Conservation (phyloP, 1,284 basidiomycete species). For the Ganoderma sp. region DNA sequence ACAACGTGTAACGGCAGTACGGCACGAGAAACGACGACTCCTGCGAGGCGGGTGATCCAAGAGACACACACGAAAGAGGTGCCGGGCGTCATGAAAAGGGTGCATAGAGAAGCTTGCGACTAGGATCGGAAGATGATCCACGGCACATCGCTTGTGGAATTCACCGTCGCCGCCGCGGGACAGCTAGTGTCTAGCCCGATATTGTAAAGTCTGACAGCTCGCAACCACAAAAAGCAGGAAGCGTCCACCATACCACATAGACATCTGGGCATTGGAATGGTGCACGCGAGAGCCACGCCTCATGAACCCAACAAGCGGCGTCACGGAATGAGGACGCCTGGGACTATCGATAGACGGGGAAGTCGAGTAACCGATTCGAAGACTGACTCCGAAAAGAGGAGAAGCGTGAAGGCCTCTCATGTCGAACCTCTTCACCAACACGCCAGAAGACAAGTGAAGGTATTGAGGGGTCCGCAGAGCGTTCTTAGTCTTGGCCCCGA, state of each 20-base stretch:
- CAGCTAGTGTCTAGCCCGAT: neutral
- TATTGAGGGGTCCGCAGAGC: neutral
- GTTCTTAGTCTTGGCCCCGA: neutral
- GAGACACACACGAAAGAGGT: constrained; percentile 3
- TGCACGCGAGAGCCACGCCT: constrained; percentile 1
- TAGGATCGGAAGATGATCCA: neutral
- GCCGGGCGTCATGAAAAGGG: constrained; percentile 9
- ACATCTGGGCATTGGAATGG: neutral
- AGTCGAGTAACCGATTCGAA: neutral
- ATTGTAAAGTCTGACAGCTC: neutral
- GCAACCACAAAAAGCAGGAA: neutral
- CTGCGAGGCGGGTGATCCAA: constrained; percentile 8
- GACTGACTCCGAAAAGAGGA: constrained; percentile 2
- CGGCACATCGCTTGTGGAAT: neutral
- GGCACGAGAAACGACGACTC: constrained; percentile 16
- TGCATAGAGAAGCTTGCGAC: constrained; percentile 4
- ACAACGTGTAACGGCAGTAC: constrained; percentile 19
- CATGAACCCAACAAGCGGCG: neutral
- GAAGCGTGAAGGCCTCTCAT: constrained; percentile 4
- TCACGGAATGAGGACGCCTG: constrained; percentile 8
- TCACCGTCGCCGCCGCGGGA: neutral
- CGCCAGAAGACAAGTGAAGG: constrained; percentile 6
- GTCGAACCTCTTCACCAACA: neutral
- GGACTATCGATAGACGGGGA: constrained; percentile 3
- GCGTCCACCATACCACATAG: neutral